A percentile compares a stretch with the other conserved stretches of the same genome.
These are phyloP conservation scores for Agaricales sp. DNA, from an alignment of 1,284 basidiomycete genomes.

Conservation along the genomic window DNA sequence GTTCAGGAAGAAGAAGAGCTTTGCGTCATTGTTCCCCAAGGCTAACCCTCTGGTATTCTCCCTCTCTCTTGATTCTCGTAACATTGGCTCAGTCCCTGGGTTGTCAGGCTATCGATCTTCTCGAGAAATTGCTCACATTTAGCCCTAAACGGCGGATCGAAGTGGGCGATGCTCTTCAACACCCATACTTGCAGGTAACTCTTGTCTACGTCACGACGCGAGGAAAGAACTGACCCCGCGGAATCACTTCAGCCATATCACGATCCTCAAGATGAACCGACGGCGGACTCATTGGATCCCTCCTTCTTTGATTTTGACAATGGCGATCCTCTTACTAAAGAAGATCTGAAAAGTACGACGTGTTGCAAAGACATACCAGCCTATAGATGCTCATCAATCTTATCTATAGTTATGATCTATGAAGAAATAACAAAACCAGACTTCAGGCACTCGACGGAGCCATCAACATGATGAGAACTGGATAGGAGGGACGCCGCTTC, in stretches of 20 bases:
- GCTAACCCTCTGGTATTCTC: conserved; percentile 64
- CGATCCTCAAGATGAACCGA: conserved; percentile 82
- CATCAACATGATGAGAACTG: too few relatives aligned
- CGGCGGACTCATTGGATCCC: conserved; percentile 70
- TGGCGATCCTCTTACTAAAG: conserved; percentile 55
- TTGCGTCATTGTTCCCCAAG: conserved; percentile 66
- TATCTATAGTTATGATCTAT: conserved; percentile 39
- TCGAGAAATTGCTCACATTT: conserved; percentile 87
- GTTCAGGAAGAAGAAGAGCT: conserved; percentile 80
- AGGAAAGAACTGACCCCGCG: conserved; percentile 4
- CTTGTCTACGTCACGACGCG: conserved; percentile 13
- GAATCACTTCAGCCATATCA: conserved; percentile 60
- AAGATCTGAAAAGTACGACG: conserved; percentile 63
- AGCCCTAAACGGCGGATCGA: conserved; percentile 87
- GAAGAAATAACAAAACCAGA: conserved; percentile 39
- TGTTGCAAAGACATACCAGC: conserved; percentile 5
- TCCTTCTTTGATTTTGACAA: conserved; percentile 89
- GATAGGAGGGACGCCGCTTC: too few relatives aligned
- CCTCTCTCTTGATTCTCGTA: background rate
- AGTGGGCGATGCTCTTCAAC: conserved; percentile 82
- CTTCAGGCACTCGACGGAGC: too few relatives aligned
- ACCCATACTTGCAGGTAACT: conserved; percentile 79
- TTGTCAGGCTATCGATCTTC: conserved; percentile 68
- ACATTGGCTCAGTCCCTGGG: background rate
- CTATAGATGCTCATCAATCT: background rate